phyloP scores from a whole-genome alignment of 2,329 filamentous ascomycete genomes.

The Calonectria honghensis region DNA sequence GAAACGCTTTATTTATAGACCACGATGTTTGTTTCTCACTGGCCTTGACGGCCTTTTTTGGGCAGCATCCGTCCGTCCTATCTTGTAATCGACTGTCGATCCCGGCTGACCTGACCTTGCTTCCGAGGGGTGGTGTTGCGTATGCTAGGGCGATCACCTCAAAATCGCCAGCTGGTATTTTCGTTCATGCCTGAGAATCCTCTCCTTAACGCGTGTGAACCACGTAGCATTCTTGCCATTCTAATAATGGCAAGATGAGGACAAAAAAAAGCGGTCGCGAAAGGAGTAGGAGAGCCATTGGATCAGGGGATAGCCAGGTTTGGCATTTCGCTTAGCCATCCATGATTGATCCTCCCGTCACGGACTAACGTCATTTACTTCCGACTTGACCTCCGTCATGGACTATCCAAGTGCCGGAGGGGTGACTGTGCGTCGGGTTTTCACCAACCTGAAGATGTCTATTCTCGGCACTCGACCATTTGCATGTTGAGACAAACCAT shows the following conservation, averaged over 20 bases:
- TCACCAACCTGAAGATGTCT: constrained; percentile 13
- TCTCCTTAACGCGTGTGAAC: neutral
- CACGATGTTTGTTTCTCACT: neutral
- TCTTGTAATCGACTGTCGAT: constrained; percentile 15
- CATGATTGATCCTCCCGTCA: neutral
- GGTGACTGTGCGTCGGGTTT: neutral
- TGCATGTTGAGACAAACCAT: constrained; percentile 2
- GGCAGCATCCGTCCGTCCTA: neutral
- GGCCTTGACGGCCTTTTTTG: neutral
- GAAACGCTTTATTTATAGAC: constrained; percentile 31
- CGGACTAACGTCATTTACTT: neutral
- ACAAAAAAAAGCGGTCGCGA: neutral
- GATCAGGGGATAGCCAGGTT: neutral
- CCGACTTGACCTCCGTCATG: neutral
- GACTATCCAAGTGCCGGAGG: constrained; percentile 1
- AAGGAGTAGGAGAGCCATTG: neutral
- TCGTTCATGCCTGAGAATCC: neutral
- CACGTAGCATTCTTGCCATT: constrained; percentile 14
- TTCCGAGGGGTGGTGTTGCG: constrained; percentile 8
- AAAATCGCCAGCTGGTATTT: constrained; percentile 21
- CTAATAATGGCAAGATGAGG: neutral
- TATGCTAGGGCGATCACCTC: neutral
- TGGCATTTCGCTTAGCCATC: neutral
- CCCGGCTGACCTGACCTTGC: constrained; percentile 28
- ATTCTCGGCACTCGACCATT: constrained; percentile 14